phyloP scores from a whole-genome alignment of 176 grass and related monocot species.

The Zizania latifolia region DNA sequence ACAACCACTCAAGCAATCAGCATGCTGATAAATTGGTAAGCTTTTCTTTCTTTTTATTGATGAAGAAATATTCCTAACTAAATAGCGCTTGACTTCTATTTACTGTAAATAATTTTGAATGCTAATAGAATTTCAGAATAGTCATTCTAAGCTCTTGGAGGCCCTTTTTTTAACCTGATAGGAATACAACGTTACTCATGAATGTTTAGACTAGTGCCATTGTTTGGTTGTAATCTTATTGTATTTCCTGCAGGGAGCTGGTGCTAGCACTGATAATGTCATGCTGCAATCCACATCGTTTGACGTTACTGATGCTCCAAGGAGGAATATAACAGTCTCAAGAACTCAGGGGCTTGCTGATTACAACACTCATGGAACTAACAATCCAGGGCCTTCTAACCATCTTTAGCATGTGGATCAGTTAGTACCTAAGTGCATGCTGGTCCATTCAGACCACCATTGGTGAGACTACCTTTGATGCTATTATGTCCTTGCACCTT shows the following conservation, averaged over 20 bases:
- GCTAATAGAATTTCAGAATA: background rate
- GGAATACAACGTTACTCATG: background rate
- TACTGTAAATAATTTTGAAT: background rate
- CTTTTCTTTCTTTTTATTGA: background rate
- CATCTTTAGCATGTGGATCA: slow-evolving; percentile 29
- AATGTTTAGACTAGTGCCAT: background rate
- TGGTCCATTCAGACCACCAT: slow-evolving; percentile 1
- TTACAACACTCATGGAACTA: slow-evolving; percentile 5
- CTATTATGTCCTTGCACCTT: slow-evolving; percentile 10
- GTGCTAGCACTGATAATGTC: slow-evolving; percentile 29
- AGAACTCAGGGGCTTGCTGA: slow-evolving; percentile 18
- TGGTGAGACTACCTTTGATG: slow-evolving; percentile 26
- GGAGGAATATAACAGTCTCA: background rate
- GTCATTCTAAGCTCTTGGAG: background rate
- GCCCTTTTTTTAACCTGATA: background rate
- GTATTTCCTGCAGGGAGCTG: slow-evolving; percentile 36
- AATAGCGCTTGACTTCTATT: background rate
- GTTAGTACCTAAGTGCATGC: slow-evolving; percentile 13
- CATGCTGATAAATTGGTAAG: slow-evolving; percentile 42
- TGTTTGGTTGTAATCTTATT: slow-evolving; percentile 8
- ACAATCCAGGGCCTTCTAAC: slow-evolving; percentile 37
- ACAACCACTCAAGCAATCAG: slow-evolving; percentile 36
- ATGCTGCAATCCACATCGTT: slow-evolving; percentile 37
- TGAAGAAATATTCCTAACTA: background rate
- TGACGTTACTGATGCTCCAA: slow-evolving; percentile 21